Conservation (phyloP, 2,329 filamentous ascomycete genomes). For the Zymoseptoria tritici region DNA sequence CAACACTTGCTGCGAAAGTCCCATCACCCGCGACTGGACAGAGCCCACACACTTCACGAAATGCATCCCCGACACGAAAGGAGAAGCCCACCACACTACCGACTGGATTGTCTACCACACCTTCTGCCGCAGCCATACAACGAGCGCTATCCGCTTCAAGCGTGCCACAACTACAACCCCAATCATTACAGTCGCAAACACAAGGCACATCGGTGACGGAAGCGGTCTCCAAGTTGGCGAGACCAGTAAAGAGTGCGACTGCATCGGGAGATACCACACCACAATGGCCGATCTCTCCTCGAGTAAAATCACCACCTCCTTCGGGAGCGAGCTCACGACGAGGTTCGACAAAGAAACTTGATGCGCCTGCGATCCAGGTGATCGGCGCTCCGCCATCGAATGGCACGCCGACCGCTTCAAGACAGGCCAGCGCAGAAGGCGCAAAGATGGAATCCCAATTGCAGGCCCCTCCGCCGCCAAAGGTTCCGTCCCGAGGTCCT, state of each 20-base stretch:
- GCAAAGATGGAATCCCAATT: constrained; percentile 34
- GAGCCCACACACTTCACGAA: constrained; percentile 42
- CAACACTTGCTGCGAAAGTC: constrained; percentile 19
- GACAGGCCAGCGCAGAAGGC: constrained; percentile 18
- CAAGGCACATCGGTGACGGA: constrained; percentile 49
- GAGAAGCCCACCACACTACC: constrained; percentile 34
- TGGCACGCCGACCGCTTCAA: constrained; percentile 19
- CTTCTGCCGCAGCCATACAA: constrained; percentile 56
- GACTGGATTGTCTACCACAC: constrained; percentile 38
- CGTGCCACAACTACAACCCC: constrained; percentile 54
- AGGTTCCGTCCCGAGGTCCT: constrained; percentile 32
- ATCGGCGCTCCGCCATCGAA: constrained; percentile 38
- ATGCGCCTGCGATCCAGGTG: constrained; percentile 38
- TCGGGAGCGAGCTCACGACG: constrained; percentile 37
- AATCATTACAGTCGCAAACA: constrained; percentile 17
- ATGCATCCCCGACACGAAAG: constrained; percentile 41
- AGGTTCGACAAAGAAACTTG: constrained; percentile 36
- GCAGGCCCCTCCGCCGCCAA: constrained; percentile 28
- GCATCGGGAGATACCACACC: constrained; percentile 44
- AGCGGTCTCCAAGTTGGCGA: constrained; percentile 52
- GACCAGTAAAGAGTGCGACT: constrained; percentile 51
- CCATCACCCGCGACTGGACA: constrained; percentile 31
- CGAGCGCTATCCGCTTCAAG: constrained; percentile 61
- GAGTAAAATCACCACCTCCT: constrained; percentile 66
- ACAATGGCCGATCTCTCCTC: constrained; percentile 70